Base-by-base conservation (phyloP, 257 asterid species). In the Cinchona pubescens region DNA sequence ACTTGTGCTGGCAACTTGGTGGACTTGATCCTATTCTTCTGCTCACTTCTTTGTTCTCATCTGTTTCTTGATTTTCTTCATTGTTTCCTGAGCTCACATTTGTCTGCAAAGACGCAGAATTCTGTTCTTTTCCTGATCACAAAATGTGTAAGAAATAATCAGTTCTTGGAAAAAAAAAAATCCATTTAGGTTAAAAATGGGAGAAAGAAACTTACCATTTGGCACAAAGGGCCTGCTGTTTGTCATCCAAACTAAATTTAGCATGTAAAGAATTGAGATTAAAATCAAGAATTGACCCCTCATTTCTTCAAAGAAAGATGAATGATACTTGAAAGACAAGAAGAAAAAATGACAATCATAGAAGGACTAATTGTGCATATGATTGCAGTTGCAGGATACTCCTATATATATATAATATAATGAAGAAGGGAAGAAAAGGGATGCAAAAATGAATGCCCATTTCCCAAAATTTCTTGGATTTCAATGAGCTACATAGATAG, bases 1-100 rank as follows among this genome's bases (percentile, higher is more conserved):
- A 94, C 79, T 86, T 90, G 88, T 92, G 88, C 34, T 84, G 90
- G 78, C 97, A 92, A 60, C 87, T 90, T 46, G 97, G 98, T 60
- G 97, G 90, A 75, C 82, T 87, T 55, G 98, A 94, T 13, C 97
- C 97, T 58, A 90, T 72, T 78, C 72, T 73, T 79, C 73, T 85
- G 76, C 75, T 83, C 55, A 38, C 58, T 74, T 75, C 88, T 16
- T 78, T 76, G 67, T 62, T 27, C 12, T 75, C 74, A 56, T 40
- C 64, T 53, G 13, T 63, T 46, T 51, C 65, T 21, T n/a, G n/a
- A n/a, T n/a, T n/a, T n/a, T 38, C 37, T 42, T 48, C 21, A 78
- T 75, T 29, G 87, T 83, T 59, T 60, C 71, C 62, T 67, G 86
- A 74, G 58, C 30, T 77, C 49, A 69, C 56, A 13, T 74, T 76